Evolutionary conservation across 1,139 yeast species (phyloP).

Genomic region (Nakaseomyces bracarensis): DNA sequence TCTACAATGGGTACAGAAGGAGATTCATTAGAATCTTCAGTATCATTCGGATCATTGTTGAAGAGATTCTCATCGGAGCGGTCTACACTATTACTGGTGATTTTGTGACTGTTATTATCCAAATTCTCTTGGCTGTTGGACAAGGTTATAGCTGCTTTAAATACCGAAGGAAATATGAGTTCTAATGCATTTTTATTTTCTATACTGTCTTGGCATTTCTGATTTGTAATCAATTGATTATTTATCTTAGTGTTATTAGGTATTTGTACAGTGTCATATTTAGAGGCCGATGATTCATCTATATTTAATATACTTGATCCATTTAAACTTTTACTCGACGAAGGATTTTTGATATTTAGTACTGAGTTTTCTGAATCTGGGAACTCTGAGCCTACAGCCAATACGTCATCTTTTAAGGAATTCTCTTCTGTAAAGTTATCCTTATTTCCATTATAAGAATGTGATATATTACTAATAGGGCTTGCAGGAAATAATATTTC

Average conservation of each 20-base stretch:
- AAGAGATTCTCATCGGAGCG: background rate
- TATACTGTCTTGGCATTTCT: background rate
- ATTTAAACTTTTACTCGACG: background rate
- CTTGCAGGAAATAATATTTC: conserved; percentile 2
- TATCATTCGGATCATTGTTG: background rate
- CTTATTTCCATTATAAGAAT: background rate
- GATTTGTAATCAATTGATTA: background rate
- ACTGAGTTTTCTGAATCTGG: background rate
- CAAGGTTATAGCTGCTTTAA: background rate
- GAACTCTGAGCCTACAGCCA: too few species aligned
- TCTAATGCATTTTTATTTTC: background rate
- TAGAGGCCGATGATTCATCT: background rate
- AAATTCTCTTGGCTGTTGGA: too few species aligned
- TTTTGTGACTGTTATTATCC: background rate
- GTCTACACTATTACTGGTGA: background rate
- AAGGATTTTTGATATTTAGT: background rate
- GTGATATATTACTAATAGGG: background rate
- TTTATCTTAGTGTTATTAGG: background rate
- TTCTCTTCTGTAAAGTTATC: too few species aligned
- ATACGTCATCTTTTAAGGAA: too few species aligned
- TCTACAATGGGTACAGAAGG: background rate
- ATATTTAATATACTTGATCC: background rate
- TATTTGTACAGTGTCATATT: background rate
- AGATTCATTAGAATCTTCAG: background rate
- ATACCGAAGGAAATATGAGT: background rate